Conservation (phyloP, 805 yeast genomes). For the Teunomyces aglyptinius region DNA sequence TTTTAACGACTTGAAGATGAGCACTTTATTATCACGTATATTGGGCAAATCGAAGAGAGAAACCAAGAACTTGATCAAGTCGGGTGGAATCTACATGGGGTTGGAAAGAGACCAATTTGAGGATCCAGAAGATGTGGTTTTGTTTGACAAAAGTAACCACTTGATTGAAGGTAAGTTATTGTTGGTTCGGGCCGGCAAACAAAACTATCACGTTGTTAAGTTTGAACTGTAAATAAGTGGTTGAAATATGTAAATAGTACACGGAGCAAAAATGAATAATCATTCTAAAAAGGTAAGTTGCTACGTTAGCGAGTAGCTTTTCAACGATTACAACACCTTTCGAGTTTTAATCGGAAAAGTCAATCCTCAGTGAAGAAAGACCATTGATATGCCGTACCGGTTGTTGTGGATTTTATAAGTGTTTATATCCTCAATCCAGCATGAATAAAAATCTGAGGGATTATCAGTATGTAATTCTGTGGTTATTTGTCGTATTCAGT, state of each 20-base stretch:
- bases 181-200: slow-evolving; percentile 73
- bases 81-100: slow-evolving; percentile 77
- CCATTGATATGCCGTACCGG: too few relatives aligned
- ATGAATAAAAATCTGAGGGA: too few relatives aligned
- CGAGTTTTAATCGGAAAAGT: too few relatives aligned
- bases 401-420: too few relatives aligned
- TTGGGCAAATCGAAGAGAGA: slow-evolving; percentile 54
- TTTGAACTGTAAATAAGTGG: slow-evolving; percentile 13
- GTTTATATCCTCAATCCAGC: too few relatives aligned
- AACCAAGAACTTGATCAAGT: slow-evolving; percentile 57
- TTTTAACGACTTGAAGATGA: slow-evolving; percentile 42
- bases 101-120: slow-evolving; percentile 49
- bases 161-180: slow-evolving; percentile 61
- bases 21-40: slow-evolving; percentile 50
- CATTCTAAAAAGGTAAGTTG: neutral
- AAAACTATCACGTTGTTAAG: slow-evolving; percentile 57
- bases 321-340: too few relatives aligned
- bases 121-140: slow-evolving; percentile 49
- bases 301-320: too few relatives aligned
- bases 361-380: too few relatives aligned
- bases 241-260: neutral
- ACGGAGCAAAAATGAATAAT: neutral
- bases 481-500: too few relatives aligned
- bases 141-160: slow-evolving; percentile 45
- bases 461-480: too few relatives aligned